Base-by-base conservation (phyloP, 768 basidiomycete genomes). In the Amanita pseudoporphyria region DNA sequence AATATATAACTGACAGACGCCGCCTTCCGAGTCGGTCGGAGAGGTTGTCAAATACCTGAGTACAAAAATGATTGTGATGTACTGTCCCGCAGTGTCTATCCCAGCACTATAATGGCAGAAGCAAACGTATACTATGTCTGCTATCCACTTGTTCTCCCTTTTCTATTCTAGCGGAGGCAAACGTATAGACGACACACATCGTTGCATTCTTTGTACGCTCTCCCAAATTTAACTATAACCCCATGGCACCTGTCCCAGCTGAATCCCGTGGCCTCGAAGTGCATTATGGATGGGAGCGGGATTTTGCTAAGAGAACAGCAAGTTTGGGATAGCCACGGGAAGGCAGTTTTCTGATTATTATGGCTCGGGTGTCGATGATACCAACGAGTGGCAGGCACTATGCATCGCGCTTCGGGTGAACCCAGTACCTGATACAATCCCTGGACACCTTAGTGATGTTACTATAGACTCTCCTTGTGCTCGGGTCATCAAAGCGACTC, bases 401-500 rank as follows among this genome's bases (percentile, higher is more conserved):
- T 49, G 48, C 5, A 21, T 22, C 5, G 48, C 21, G 18, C 41
- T 49, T 13, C 5, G 13, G 2, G 36, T 48, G 9, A 18, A 48
- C 14, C 35, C 47, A n/a, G 14, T 39, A 2, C 47, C 47, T 18
- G 47, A 48, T 13, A 48, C 35, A 14, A 26, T 38, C 13, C 1
- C 13, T 13, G 22, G 24, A 28, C 38, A n/a, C n/a, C n/a, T n/a
- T n/a, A n/a, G n/a, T n/a, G n/a, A n/a, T n/a, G n/a, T n/a, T n/a
- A n/a, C n/a, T n/a, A n/a, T n/a, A n/a, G n/a, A n/a, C n/a, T n/a
- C n/a, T n/a, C n/a, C n/a, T n/a, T n/a, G n/a, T n/a, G n/a, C n/a
- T 44, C 19, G 24, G 48, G 28, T 49, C 16, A 18, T 49, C 24
- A 49, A 49, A 19, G 21, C 39, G 2, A 49, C 39, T 10, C 48